These are phyloP conservation scores for Neoarthrinium moseri DNA, from an alignment of 2,329 filamentous ascomycete genomes.

Conservation along the genomic window DNA sequence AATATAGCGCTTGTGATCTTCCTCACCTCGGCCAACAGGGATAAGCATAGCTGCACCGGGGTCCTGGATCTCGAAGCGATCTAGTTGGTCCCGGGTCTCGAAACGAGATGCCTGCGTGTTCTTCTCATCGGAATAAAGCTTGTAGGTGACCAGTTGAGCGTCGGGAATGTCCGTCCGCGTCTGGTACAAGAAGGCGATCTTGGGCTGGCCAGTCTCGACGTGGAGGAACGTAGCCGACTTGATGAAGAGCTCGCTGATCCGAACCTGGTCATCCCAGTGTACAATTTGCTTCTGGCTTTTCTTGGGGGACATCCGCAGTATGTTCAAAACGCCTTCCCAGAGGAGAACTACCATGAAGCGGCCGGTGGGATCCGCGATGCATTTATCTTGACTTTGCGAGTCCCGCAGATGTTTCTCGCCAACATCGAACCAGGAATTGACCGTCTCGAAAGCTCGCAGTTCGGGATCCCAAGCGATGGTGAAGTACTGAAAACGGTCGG, in stretches of 20 bases:
- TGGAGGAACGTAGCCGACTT: conserved; percentile 57
- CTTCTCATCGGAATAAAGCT: conserved; percentile 57
- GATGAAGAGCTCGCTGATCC: conserved; percentile 59
- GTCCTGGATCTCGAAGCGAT: conserved; percentile 53
- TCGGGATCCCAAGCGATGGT: conserved; percentile 78
- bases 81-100: conserved; percentile 52
- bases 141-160: conserved; percentile 57
- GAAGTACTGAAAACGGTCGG: conserved; percentile 87
- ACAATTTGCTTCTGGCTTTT: conserved; percentile 44
- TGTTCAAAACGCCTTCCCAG: conserved; percentile 59
- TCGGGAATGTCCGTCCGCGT: conserved; percentile 50
- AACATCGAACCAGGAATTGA: conserved; percentile 50
- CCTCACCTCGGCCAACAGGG: conserved; percentile 54
- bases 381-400: conserved; percentile 79
- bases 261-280: conserved; percentile 52
- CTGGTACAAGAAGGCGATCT: conserved; percentile 59
- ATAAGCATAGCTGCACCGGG: conserved; percentile 60
- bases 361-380: conserved; percentile 78
- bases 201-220: conserved; percentile 57
- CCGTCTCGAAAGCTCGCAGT: conserved; percentile 47
- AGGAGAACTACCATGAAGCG: conserved; percentile 56
- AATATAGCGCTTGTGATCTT: conserved; percentile 59
- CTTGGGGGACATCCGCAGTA: conserved; percentile 48
- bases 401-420: conserved; percentile 67
- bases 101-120: conserved; percentile 54